Conservation (phyloP, 306 rosid genomes). For the Pyrus betulifolia region DNA sequence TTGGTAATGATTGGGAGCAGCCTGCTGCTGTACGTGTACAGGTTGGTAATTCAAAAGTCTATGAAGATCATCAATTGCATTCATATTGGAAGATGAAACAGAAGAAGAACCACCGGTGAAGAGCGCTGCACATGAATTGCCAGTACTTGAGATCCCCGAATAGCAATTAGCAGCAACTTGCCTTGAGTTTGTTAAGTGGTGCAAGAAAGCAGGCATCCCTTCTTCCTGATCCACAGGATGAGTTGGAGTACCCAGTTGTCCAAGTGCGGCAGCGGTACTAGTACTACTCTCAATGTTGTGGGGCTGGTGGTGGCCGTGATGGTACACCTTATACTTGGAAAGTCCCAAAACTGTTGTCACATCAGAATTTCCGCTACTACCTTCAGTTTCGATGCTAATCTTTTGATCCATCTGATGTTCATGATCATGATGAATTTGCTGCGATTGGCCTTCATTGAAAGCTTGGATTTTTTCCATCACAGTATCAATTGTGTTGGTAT, state of each 20-base stretch:
- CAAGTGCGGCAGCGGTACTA: background rate
- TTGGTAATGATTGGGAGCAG: background rate
- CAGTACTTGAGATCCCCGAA: background rate
- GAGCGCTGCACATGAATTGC: background rate
- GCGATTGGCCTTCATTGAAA: constrained; percentile 23
- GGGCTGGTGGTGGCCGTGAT: background rate
- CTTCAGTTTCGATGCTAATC: constrained; percentile 29
- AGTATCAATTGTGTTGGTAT: constrained; percentile 9
- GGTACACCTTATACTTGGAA: constrained; percentile 16
- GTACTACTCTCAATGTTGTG: background rate
- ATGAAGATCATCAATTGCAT: constrained; percentile 66
- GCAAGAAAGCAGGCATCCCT: constrained; percentile 7
- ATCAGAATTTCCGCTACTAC: constrained; percentile 26
- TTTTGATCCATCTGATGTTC: constrained; percentile 20
- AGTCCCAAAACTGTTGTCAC: constrained; percentile 56
- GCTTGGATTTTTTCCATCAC: constrained; percentile 35
- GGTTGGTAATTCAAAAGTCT: constrained; percentile 57
- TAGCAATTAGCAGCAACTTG: background rate
- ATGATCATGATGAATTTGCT: constrained; percentile 2
- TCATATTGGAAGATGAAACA: background rate
- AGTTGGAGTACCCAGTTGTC: background rate
- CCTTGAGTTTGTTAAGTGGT: constrained; percentile 5
- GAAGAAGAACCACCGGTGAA: constrained; percentile 28
- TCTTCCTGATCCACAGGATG: background rate
- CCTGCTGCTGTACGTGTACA: constrained; percentile 16